A percentile compares a stretch with the other conserved stretches of the same genome.
phyloP scores from a whole-genome alignment of 495 filamentous ascomycete species.

The Penicillium steckii region DNA sequence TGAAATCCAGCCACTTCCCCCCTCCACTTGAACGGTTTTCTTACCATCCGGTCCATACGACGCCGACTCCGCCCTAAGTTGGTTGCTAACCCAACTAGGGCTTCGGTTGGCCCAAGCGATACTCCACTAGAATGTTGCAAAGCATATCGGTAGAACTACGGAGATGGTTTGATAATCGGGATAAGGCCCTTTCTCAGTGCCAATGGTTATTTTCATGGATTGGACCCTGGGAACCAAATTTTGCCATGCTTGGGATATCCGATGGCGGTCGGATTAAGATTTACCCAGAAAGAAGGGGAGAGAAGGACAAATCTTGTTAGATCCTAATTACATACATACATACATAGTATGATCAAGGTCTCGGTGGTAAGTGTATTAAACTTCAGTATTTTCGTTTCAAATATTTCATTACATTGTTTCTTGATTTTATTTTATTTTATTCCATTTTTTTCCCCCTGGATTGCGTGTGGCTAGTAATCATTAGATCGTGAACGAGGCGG shows the following conservation, averaged over 20 bases:
- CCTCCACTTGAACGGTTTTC: background rate
- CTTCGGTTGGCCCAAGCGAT: conserved; percentile 28
- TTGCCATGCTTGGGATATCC: background rate
- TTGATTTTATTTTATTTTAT: no score
- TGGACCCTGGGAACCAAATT: conserved; percentile 18
- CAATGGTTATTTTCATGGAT: background rate
- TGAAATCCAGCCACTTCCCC: no score
- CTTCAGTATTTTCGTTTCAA: no score
- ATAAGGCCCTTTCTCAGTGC: conserved; percentile 1
- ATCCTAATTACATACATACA: no score
- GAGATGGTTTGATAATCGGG: conserved; percentile 7
- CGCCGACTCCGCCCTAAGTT: conserved; percentile 6
- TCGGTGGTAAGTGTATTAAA: no score
- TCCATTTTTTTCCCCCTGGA: no score
- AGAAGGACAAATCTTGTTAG: no score
- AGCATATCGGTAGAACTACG: conserved; percentile 27
- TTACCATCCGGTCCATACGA: background rate
- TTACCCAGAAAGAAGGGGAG: conserved; percentile 1
- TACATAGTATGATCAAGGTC: no score
- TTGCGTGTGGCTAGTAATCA: background rate
- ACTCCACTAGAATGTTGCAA: conserved; percentile 7
- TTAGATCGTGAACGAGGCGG: conserved; percentile 4
- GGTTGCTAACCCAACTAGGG: conserved; percentile 25
- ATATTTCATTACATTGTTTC: no score
- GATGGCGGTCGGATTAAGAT: conserved; percentile 5